Evolutionary conservation across 108 stramenopile genomes (phyloP), one percentile per base, ranked within the genome.

Genomic region (Nitzschia palea): DNA sequence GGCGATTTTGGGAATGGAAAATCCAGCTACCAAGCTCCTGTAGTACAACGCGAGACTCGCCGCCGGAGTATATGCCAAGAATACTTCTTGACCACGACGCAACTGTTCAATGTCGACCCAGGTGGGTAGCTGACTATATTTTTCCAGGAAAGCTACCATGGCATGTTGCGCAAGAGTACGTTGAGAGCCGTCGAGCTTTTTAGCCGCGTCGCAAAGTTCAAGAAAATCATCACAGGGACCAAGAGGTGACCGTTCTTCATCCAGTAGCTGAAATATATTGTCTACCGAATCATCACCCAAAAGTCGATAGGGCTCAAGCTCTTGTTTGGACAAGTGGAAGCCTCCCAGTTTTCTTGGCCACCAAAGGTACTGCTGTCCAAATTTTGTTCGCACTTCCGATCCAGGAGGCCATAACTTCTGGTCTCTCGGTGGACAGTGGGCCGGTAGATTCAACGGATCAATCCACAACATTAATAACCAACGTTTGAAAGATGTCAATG

Each of bases 81-180:
- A 88, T 2, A 90, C 88, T 55, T 90, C 72, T 37, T 88, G 84
- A 28, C 92, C 92, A 15, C 88, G 79, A 60, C 83, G 77, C 20
- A 93, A 63, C 66, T 88, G 86, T 22, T 81, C 74, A 22, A 44
- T 62, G 54, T 93, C 86, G 5, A 89, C 89, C 91, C 91, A 93
- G 8, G 47, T 12, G 9, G 92, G 89, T 8, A 86, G 36, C 22
- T n/a, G 45, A 9, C 48, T 33, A 60, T 83, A 67, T 6, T 28
- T 69, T 27, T 76, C 44, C n/a, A 71, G 15, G 48, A 81, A 79
- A 3, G 54, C 3, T 3, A 23, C 33, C 50, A 85, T 52, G 2
- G 23, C 55, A 34, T 59, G 29, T 57, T 65, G 36, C 12, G 26
- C 6, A 9, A 17, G 29, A 8, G 44, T 65, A 26, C 53, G 47